Conservation (phyloP, 176 grass and related monocot species). For the Carex cristatella region DNA sequence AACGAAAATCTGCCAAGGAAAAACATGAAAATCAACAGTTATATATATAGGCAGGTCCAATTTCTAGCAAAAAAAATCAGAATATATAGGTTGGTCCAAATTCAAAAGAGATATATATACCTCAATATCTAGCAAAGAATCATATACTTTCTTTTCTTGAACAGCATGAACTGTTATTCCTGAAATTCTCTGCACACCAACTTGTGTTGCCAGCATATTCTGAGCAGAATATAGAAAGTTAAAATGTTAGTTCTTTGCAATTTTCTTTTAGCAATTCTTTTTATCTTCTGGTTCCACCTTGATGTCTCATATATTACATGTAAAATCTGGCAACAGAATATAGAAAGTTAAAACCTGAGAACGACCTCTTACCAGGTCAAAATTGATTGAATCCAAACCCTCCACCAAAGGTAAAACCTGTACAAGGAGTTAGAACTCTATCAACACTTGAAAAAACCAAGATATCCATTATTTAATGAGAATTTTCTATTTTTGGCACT, state of each 20-base stretch:
- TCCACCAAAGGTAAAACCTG: conserved; percentile 87
- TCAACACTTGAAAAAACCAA: conserved; percentile 25
- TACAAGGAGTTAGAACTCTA: conserved; percentile 12
- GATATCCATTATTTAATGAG: background rate
- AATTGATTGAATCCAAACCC: conserved; percentile 65
- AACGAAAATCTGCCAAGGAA: conserved; percentile 68
- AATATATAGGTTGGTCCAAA: background rate
- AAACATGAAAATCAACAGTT: background rate
- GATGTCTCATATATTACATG: no score
- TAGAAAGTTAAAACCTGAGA: background rate
- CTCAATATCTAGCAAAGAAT: conserved; percentile 83
- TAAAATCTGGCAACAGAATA: background rate
- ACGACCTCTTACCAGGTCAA: conserved; percentile 61
- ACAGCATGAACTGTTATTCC: conserved; percentile 75
- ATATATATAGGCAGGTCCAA: background rate
- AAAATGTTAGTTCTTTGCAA: background rate
- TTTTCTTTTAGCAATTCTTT: no score
- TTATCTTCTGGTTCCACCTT: background rate
- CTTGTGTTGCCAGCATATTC: conserved; percentile 80
- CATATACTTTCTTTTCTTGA: conserved; percentile 81
- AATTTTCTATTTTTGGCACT: background rate
- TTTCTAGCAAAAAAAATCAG: background rate
- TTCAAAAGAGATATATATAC: conserved; percentile 23
- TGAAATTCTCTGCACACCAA: conserved; percentile 87
- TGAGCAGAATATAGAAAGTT: conserved; percentile 31